phyloP scores from a whole-genome alignment of 2,329 filamentous ascomycete genomes.

The Ceratocystis cacaofunesta region DNA sequence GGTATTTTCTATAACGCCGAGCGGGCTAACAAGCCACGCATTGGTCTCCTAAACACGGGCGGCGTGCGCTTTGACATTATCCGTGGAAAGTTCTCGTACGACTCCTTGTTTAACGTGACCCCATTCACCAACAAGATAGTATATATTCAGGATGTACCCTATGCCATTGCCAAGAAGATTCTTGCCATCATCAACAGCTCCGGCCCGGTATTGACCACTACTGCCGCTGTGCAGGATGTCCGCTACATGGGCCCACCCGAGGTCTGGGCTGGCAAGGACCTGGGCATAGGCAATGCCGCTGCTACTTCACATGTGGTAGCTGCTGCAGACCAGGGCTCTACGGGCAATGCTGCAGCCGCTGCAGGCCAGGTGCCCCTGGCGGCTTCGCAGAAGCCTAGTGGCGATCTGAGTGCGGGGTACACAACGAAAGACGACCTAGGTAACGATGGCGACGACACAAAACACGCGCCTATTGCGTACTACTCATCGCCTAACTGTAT shows the following conservation, averaged over 20 bases:
- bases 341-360: not conserved
- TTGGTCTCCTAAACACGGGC: constrained; percentile 77
- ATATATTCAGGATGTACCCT: constrained; percentile 69
- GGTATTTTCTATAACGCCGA: constrained; percentile 43
- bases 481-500: constrained; percentile 75
- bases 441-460: constrained; percentile 74
- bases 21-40: constrained; percentile 44
- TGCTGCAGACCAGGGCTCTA: not conserved
- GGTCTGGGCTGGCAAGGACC: constrained; percentile 23
- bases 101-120: constrained; percentile 72
- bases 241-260: constrained; percentile 38
- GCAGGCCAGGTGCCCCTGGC: constrained; percentile 5
- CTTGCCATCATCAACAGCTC: constrained; percentile 42
- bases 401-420: constrained; percentile 52
- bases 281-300: not conserved
- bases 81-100: constrained; percentile 75
- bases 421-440: constrained; percentile 79
- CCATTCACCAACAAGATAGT: constrained; percentile 72
- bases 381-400: constrained; percentile 20
- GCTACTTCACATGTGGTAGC: not conserved
- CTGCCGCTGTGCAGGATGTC: constrained; percentile 26
- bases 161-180: constrained; percentile 55
- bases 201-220: constrained; percentile 32
- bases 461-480: constrained; percentile 60
- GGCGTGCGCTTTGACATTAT: constrained; percentile 93